Base-by-base conservation (phyloP, 2,329 filamentous ascomycete species). In the Cladosporium halotolerans region DNA sequence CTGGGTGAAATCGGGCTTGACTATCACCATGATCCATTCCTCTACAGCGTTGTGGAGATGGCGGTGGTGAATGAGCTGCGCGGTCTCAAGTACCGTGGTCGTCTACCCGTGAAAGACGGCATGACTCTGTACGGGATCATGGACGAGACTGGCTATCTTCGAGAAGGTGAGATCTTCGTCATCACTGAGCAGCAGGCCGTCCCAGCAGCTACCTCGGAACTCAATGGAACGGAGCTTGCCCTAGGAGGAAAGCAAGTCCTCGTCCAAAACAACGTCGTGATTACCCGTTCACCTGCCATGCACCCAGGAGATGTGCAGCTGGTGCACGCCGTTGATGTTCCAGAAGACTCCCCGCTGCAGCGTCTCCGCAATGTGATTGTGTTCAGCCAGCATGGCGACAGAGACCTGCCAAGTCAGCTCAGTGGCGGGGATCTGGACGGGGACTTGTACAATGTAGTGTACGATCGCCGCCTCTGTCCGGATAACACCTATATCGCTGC, bases 361-460 rank as follows among this genome's bases (percentile, higher is more conserved):
- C 64, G 74, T 0, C 74, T 91, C 1, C 72, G 75, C 2, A 95
- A 95, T 62, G 91, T 88, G 55, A 77, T 95, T 13, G 81, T 87
- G 1, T 95, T 95, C 64, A 90, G 85, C 55, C 81, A 83, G 53
- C 75, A 79, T 40, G 89, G 90, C 0, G 23, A 61, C 0, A 80
- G 89, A 13, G 89, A 95, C 63, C 72, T 95, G 0, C 88, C 89
- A 0, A 92, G 87, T 56, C 79, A 85, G 67, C 74, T 95, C 0
- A 86, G 85, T 50, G 89, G 89, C 1, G 89, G 89, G 0, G 89
- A 95, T 66, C 76, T 95, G 0, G 89, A 93, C 58, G 89, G 89
- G 0, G 90, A 96, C 65, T 71, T 88, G 0, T 95, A 87, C 68
- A 86, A 89, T 58, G 71, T 95, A 46, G 87, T 95, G 45, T 93